Base-by-base conservation (phyloP, 2,329 filamentous ascomycete species). In the Diaporthe sp. region DNA sequence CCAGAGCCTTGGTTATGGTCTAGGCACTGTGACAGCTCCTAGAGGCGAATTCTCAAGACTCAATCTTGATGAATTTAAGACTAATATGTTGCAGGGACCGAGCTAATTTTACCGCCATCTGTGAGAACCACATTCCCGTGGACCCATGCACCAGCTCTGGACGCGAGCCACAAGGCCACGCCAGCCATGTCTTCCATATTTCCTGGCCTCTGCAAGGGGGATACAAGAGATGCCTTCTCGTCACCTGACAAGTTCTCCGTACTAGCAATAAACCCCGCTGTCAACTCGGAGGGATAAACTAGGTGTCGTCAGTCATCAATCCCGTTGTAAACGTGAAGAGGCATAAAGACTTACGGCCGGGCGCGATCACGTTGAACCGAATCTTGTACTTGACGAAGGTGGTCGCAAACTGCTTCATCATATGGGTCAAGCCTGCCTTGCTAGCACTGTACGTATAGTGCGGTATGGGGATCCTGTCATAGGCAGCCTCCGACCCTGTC, bases 391-490 rank as follows among this genome's bases (percentile, higher is more conserved):
- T 87, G 53, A 88, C 86, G 73, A 95, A 85, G 79, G 91, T 88
- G 4, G 89, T 89, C 15, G 89, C 89, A 79, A 94, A 87, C 78
- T 94, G 88, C 82, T 93, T 93, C 3, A 89, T 90, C 47, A 94
- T 79, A 72, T 94, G 92, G 19, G 92, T 86, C 0, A 92, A 88
- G 0, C 91, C 93, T 0, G 90, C 92, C 82, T 95, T 95, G 78
- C 89, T 91, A 0, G 89, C 87, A 76, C 92, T 91, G 82, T 94
- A 94, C 2, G 88, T 87, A 78, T 93, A 93, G 77, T 93, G 88
- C 30, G 90, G 87, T 77, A 90, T 87, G 0, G 88, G 82, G n/a
- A 88, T 83, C 39, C 92, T 88, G 81, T 92, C 89, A 73, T 91
- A 91, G 1, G 89, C 91, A 0, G 88, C 90, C 79, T 94, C 91